Evolutionary conservation across 2,329 filamentous ascomycete species (phyloP).

Genomic region (Ophiostoma ips): DNA sequence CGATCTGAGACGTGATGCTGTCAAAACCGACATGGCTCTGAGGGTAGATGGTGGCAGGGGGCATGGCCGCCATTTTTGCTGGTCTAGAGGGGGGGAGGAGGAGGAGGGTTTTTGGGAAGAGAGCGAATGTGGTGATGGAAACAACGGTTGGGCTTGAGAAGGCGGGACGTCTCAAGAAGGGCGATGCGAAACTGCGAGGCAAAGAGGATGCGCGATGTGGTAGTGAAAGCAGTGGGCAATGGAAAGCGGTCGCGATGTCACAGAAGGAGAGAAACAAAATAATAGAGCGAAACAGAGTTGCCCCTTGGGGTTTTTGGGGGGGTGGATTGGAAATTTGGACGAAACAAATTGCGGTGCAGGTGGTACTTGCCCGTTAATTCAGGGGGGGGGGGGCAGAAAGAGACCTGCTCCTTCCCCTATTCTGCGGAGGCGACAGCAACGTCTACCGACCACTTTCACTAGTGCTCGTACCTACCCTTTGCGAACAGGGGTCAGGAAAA

Average conservation of each 20-base stretch:
- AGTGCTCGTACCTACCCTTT: slow-evolving; percentile 1
- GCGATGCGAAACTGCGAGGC: background rate
- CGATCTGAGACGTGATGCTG: slow-evolving; percentile 98
- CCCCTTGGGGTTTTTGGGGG: slow-evolving; percentile 4
- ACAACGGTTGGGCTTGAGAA: background rate
- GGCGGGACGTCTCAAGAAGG: background rate
- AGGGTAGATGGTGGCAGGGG: slow-evolving; percentile 63
- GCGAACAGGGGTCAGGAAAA: slow-evolving; percentile 12
- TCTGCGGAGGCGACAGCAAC: slow-evolving; percentile 4
- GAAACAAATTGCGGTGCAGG: slow-evolving; percentile 10
- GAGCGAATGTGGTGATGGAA: background rate
- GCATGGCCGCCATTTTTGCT: slow-evolving; percentile 43
- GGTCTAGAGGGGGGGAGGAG: background rate
- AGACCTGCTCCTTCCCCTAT: slow-evolving; percentile 11
- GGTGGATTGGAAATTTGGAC: slow-evolving; percentile 9
- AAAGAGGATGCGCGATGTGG: background rate
- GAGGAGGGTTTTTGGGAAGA: slow-evolving; percentile 1
- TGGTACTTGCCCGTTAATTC: slow-evolving; percentile 9
- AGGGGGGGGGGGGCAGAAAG: slow-evolving; percentile 7
- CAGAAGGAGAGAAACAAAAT: slow-evolving; percentile 7
- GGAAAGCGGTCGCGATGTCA: slow-evolving; percentile 8
- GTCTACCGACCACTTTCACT: background rate
- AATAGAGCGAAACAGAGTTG: slow-evolving; percentile 4
- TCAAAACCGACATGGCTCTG: slow-evolving; percentile 99
- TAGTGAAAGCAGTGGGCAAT: background rate